These are phyloP conservation scores for Bertia moriformis DNA, from an alignment of 2,329 filamentous ascomycete species.

Conservation along the genomic window DNA sequence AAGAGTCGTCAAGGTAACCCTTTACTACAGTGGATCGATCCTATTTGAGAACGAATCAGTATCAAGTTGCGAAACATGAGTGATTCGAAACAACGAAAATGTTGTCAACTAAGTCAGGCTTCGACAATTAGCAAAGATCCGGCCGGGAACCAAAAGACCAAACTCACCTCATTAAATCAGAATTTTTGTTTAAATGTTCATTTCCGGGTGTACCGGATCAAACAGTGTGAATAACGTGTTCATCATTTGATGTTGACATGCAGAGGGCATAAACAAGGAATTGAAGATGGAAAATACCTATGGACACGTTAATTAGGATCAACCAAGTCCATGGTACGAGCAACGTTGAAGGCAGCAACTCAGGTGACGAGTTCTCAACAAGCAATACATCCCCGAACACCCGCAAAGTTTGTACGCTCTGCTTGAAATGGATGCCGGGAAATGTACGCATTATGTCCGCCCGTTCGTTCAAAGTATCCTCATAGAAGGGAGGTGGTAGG, in stretches of 20 bases:
- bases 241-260: constrained; percentile 32
- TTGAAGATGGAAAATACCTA: constrained; percentile 1
- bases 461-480: constrained; percentile 55
- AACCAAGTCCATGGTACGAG: constrained; percentile 1
- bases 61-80: no score
- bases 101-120: constrained; percentile 15
- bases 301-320: not conserved
- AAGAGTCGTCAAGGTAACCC: no score
- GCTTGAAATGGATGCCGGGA: constrained; percentile 32
- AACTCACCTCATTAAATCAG: constrained; percentile 55
- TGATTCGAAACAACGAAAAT: no score
- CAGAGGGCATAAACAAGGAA: not conserved
- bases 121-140: constrained; percentile 5
- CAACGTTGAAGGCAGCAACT: constrained; percentile 16
- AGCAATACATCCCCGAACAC: constrained; percentile 35
- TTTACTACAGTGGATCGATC: no score
- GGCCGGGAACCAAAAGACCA: not conserved
- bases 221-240: constrained; percentile 58
- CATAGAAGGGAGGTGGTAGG: constrained; percentile 20
- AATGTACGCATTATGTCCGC: constrained; percentile 47
- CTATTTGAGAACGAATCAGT: no score
- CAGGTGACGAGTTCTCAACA: constrained; percentile 60
- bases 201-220: constrained; percentile 37
- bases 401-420: constrained; percentile 52
- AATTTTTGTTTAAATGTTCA: constrained; percentile 53